Conservation (phyloP, 768 basidiomycete genomes). For the Boletus barrowsii region DNA sequence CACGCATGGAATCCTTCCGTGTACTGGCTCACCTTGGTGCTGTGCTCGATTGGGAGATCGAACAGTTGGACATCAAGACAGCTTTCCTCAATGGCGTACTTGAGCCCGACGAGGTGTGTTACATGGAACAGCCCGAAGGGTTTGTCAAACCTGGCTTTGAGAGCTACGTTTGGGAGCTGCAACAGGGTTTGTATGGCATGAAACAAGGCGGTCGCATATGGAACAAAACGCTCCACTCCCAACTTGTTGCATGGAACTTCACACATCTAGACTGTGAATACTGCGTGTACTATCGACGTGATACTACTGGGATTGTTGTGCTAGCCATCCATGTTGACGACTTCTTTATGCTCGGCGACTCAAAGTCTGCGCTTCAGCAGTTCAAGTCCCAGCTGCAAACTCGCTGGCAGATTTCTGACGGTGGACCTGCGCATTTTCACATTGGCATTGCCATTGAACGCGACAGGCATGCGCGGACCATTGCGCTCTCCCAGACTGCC, state of each 20-base stretch:
- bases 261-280: slow-evolving; percentile 26
- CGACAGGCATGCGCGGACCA: too few relatives aligned
- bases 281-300: slow-evolving; percentile 30
- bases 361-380: too few relatives aligned
- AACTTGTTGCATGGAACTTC: slow-evolving; percentile 33
- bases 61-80: neutral
- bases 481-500: too few relatives aligned
- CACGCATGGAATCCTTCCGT: neutral
- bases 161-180: neutral
- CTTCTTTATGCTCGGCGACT: slow-evolving; percentile 18
- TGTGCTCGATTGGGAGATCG: neutral
- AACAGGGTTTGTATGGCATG: slow-evolving; percentile 18
- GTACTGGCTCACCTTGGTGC: too few relatives aligned
- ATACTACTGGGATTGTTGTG: slow-evolving; percentile 32
- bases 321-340: too few relatives aligned
- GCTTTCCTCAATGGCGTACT: neutral
- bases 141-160: neutral
- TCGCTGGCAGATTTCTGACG: too few relatives aligned
- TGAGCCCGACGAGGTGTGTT: neutral
- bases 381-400: too few relatives aligned
- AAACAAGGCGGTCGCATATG: slow-evolving; percentile 33
- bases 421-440: too few relatives aligned
- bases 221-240: slow-evolving; percentile 33
- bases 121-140: neutral
- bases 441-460: too few relatives aligned